Conservation (phyloP, 108 stramenopile genomes). For the Cafeteria roenbergensis region DNA sequence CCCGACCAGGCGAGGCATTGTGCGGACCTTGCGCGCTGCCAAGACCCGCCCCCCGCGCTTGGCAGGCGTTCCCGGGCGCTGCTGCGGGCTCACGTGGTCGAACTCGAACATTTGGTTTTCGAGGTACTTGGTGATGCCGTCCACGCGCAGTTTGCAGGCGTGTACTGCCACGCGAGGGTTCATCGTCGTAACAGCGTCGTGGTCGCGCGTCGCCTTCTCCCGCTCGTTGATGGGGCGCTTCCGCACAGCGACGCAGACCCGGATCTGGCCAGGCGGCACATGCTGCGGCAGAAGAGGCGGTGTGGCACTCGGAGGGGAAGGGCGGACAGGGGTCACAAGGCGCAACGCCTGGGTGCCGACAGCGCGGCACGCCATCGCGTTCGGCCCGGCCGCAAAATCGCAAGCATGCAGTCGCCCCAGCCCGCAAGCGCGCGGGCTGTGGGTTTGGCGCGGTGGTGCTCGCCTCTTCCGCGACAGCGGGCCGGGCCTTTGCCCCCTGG, state of each 20-base stretch:
- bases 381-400: background rate
- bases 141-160: conserved; percentile 78
- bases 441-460: too few species aligned
- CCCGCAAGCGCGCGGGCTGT: too few species aligned
- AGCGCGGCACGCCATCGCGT: background rate
- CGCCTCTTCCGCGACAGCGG: too few species aligned
- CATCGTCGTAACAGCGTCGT: conserved; percentile 78
- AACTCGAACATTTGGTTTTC: conserved; percentile 79
- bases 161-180: conserved; percentile 86
- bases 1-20: too few species aligned
- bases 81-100: conserved; percentile 73
- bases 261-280: conserved; percentile 38
- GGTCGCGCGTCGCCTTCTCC: conserved; percentile 59
- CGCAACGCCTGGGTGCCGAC: background rate
- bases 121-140: conserved; percentile 92
- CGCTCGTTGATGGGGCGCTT: conserved; percentile 66
- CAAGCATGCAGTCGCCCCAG: too few species aligned
- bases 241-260: conserved; percentile 62
- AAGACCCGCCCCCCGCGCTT: too few species aligned
- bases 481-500: conserved; percentile 28
- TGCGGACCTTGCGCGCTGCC: too few species aligned
- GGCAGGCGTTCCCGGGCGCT: too few species aligned
- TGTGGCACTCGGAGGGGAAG: background rate
- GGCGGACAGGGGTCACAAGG: background rate
- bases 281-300: background rate